Conservation (phyloP, 1,284 basidiomycete species). For the Hymenochaete sp. region DNA sequence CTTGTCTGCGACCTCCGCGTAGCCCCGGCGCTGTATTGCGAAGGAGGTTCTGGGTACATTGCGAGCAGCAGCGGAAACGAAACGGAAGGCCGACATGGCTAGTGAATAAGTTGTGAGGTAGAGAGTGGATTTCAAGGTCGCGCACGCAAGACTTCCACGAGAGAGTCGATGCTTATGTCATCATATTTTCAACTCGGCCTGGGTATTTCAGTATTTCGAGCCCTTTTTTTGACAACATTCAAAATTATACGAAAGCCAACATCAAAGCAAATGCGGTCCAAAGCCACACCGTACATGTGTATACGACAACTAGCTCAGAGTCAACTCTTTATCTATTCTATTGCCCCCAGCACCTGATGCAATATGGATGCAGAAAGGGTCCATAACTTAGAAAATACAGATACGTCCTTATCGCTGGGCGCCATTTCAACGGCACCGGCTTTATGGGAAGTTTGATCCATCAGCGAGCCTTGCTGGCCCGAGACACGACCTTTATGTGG, state of each 20-base stretch:
- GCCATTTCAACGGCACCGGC: no score
- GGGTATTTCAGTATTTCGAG: not conserved
- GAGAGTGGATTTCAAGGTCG: not conserved
- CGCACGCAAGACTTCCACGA: not conserved
- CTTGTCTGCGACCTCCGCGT: slow-evolving; percentile 83
- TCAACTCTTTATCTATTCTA: no score
- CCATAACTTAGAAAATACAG: slow-evolving; percentile 10
- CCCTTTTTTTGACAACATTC: not conserved
- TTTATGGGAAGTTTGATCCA: no score
- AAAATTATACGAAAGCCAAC: no score
- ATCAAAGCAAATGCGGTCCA: no score
- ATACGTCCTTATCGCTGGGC: no score
- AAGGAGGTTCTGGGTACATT: slow-evolving; percentile 44
- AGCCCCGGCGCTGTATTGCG: slow-evolving; percentile 60
- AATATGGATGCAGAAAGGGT: slow-evolving; percentile 1
- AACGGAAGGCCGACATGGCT: slow-evolving; percentile 67
- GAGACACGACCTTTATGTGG: slow-evolving; percentile 7
- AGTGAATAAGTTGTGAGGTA: slow-evolving; percentile 4
- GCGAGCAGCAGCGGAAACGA: slow-evolving; percentile 55
- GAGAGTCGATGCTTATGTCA: not conserved
- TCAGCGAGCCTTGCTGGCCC: slow-evolving; percentile 4
- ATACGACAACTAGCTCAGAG: no score
- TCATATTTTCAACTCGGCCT: not conserved
- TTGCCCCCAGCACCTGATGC: no score
- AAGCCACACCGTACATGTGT: no score